A percentile compares a stretch with the other conserved stretches of the same genome.
Evolutionary conservation across 1,284 basidiomycete genomes (phyloP).

Genomic region (Microbotryum violaceum): DNA sequence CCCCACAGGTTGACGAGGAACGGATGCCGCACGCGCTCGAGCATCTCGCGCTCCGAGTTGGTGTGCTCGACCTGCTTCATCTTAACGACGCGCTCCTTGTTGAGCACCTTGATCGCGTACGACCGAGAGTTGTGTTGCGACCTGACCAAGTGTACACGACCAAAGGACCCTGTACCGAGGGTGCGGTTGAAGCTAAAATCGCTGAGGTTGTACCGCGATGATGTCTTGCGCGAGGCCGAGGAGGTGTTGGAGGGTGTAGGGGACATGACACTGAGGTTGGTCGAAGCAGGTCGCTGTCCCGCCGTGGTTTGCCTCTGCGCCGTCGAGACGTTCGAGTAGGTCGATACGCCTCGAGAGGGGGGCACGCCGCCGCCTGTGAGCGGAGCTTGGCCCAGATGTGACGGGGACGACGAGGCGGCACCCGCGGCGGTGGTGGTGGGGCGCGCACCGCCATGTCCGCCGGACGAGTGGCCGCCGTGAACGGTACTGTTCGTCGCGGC

Average conservation of each 20-base stretch:
- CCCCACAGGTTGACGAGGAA: constrained; percentile 99
- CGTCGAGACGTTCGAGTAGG: no score
- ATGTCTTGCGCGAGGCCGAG: constrained; percentile 43
- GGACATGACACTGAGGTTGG: constrained; percentile 14
- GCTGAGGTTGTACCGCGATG: constrained; percentile 46
- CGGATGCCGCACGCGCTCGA: constrained; percentile 81
- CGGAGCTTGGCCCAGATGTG: no score
- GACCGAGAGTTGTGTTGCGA: constrained; percentile 87
- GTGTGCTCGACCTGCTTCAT: constrained; percentile 98
- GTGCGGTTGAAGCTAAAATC: constrained; percentile 49
- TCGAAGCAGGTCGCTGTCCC: neutral
- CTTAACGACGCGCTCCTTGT: constrained; percentile 86
- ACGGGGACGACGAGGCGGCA: no score
- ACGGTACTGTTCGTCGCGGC: no score
- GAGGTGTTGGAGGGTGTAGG: constrained; percentile 31
- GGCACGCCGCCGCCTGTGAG: no score
- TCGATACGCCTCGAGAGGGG: no score
- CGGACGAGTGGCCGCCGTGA: no score
- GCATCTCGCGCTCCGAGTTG: constrained; percentile 87
- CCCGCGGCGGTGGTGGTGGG: no score
- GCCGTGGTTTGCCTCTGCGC: no score
- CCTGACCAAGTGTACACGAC: constrained; percentile 83
- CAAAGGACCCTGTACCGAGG: constrained; percentile 89
- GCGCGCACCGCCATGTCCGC: no score
- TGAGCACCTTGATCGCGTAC: constrained; percentile 90